Evolutionary conservation across 352 stramenopile genomes (phyloP).

Genomic region (Blastocystis sp.): DNA sequence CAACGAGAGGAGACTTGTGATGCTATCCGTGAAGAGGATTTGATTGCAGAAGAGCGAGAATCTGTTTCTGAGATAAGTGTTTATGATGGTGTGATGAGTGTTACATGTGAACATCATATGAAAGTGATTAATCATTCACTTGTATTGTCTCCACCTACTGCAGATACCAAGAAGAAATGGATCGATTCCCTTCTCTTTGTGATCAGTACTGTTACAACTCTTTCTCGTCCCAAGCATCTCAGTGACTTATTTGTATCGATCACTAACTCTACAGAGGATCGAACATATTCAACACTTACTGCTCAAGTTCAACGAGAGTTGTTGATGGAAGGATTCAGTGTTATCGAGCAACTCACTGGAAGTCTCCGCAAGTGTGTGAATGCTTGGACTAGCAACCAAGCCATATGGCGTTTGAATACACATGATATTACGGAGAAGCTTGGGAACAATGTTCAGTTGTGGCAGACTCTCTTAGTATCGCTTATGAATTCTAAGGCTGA

Average conservation of each 20-base stretch:
- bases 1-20: slow-evolving; percentile 2
- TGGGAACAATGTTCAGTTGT: slow-evolving; percentile 86
- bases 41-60: slow-evolving; percentile 64
- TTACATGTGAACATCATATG: slow-evolving; percentile 77
- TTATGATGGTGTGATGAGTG: slow-evolving; percentile 65
- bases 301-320: slow-evolving; percentile 67
- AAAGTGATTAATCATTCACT: slow-evolving; percentile 90
- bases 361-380: slow-evolving; percentile 84
- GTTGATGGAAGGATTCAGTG: slow-evolving; percentile 73
- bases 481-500: slow-evolving; percentile 85
- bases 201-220: slow-evolving; percentile 83
- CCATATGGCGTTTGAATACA: slow-evolving; percentile 94
- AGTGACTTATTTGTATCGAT: slow-evolving; percentile 72
- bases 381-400: slow-evolving; percentile 94
- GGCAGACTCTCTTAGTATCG: slow-evolving; percentile 89
- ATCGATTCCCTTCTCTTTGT: slow-evolving; percentile 83
- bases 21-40: slow-evolving; percentile 63
- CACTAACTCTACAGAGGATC: slow-evolving; percentile 17
- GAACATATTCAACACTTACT: slow-evolving; percentile 66
- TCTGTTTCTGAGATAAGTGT: neutral
- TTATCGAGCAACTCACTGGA: slow-evolving; percentile 73
- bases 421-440: slow-evolving; percentile 82
- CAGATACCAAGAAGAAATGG: slow-evolving; percentile 78
- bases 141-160: slow-evolving; percentile 85
- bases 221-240: slow-evolving; percentile 73